Evolutionary conservation across 805 yeast species (phyloP).

Genomic region (Metschnikowia anglica): DNA sequence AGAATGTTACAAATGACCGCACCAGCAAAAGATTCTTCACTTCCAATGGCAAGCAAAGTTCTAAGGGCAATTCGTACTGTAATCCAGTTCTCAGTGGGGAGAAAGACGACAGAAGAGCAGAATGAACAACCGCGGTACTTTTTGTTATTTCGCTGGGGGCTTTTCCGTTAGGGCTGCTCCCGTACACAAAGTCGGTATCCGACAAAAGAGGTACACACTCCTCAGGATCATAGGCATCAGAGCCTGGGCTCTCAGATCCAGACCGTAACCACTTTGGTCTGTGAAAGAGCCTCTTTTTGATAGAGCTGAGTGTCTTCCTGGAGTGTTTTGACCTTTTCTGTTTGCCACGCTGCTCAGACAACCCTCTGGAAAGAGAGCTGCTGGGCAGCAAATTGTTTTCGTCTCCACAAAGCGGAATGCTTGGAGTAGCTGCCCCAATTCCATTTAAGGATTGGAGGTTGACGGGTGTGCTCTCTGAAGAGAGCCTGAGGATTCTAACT

Average conservation of each 20-base stretch:
- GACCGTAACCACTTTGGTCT: slow-evolving; percentile 1
- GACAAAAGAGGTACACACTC: not conserved
- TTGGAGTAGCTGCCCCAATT: not conserved
- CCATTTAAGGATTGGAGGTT: not conserved
- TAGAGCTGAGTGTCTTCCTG: not conserved
- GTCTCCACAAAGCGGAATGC: not conserved
- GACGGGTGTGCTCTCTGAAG: not conserved
- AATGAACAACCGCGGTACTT: no score
- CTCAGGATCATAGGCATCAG: not conserved
- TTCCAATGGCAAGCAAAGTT: no score
- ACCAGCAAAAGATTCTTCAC: no score
- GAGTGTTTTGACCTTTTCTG: not conserved
- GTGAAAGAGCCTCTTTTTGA: not conserved
- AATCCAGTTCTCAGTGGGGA: no score
- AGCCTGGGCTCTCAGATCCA: not conserved
- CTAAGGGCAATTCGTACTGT: no score
- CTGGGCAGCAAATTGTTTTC: not conserved
- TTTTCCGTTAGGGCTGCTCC: no score
- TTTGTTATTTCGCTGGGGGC: no score
- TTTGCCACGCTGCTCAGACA: no score
- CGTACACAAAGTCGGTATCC: not conserved
- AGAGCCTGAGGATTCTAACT: not conserved
- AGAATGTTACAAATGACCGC: no score
- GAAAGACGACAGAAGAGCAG: no score
- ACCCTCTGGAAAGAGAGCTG: not conserved